Evolutionary conservation across 805 yeast genomes (phyloP).

Genomic region (Saturnispora galanensis): DNA sequence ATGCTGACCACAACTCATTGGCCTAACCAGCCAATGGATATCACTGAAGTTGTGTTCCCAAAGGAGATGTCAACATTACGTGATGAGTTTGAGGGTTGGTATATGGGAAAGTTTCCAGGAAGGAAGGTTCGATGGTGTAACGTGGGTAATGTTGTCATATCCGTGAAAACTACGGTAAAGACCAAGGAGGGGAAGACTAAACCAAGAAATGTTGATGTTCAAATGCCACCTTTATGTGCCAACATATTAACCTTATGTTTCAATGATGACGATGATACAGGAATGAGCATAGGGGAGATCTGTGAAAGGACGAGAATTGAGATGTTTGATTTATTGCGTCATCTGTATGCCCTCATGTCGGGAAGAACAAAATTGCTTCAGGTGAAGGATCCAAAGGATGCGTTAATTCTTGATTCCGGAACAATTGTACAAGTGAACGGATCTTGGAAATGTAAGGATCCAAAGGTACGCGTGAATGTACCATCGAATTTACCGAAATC

Average conservation of each 20-base stretch:
- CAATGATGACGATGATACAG: slow-evolving; percentile 44
- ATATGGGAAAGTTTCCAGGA: slow-evolving; percentile 42
- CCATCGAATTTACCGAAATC: slow-evolving; percentile 7
- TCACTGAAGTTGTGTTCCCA: slow-evolving; percentile 32
- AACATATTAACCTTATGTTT: slow-evolving; percentile 60
- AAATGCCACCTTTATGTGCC: slow-evolving; percentile 75
- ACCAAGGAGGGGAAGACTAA: slow-evolving; percentile 6
- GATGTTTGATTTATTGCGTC: slow-evolving; percentile 59
- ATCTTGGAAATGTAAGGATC: slow-evolving; percentile 7
- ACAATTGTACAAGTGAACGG: neutral
- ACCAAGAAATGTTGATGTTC: slow-evolving; percentile 18
- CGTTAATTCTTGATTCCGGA: neutral
- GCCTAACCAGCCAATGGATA: slow-evolving; percentile 42
- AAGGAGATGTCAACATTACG: slow-evolving; percentile 33
- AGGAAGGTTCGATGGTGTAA: slow-evolving; percentile 53
- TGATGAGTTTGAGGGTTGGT: slow-evolving; percentile 40
- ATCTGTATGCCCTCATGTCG: slow-evolving; percentile 33
- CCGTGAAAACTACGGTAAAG: neutral
- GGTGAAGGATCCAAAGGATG: neutral
- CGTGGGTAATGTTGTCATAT: slow-evolving; percentile 1
- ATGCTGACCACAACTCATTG: slow-evolving; percentile 55
- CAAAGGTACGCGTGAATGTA: slow-evolving; percentile 4
- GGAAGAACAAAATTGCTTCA: slow-evolving; percentile 19
- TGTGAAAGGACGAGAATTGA: slow-evolving; percentile 62
- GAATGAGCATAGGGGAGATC: slow-evolving; percentile 48